These are phyloP conservation scores for Piper longum DNA, from an alignment of 164 flowering plant genomes.

Conservation along the genomic window DNA sequence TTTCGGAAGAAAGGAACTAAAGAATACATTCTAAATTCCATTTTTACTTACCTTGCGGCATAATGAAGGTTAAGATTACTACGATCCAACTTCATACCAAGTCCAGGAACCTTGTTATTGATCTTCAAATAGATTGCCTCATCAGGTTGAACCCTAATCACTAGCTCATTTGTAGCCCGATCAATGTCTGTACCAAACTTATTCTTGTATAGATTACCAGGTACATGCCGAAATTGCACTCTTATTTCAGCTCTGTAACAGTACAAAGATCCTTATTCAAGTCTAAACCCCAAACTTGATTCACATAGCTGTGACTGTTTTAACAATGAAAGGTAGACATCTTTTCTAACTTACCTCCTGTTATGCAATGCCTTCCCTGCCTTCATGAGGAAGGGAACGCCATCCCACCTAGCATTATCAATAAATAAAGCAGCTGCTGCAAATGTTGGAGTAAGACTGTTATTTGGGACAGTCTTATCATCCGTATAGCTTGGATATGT, in stretches of 20 bases:
- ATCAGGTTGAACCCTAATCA: constrained; percentile 87
- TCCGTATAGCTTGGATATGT: constrained; percentile 76
- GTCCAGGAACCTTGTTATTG: constrained; percentile 90
- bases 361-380: constrained; percentile 91
- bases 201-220: constrained; percentile 71
- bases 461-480: constrained; percentile 75
- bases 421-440: constrained; percentile 95
- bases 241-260: constrained; percentile 73
- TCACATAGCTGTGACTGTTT: too few species aligned
- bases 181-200: constrained; percentile 76
- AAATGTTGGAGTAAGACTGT: constrained; percentile 84
- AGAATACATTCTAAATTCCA: not conserved
- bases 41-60: constrained; percentile 51
- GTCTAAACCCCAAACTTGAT: not conserved
- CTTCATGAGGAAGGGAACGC: constrained; percentile 93
- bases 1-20: not conserved
- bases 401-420: constrained; percentile 96
- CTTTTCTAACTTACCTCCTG: constrained; percentile 29
- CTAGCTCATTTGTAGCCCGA: constrained; percentile 84
- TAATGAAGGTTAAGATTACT: constrained; percentile 80
- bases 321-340: not conserved
- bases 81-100: constrained; percentile 83
- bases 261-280: not conserved
- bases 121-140: constrained; percentile 94
- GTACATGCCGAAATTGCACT: constrained; percentile 91